Percentiles rank a stretch among this genome's conserved stretches.
Conservation (phyloP, 345 rosid species). For the Dovyalis caffra region DNA sequence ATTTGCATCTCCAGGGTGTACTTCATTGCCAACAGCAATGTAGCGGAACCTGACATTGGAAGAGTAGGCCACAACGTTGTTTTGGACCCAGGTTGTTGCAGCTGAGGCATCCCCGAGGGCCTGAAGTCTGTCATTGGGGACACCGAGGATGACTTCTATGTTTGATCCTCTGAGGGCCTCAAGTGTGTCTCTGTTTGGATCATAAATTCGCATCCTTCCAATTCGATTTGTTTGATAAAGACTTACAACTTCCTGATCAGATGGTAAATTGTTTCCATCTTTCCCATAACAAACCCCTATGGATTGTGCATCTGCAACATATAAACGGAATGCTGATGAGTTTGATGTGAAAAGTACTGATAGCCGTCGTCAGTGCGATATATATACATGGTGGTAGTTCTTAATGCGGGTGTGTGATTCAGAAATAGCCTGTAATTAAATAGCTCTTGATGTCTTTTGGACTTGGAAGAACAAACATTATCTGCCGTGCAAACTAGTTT, state of each 20-base stretch:
- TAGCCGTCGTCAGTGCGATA: too few relatives aligned
- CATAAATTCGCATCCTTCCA: slow-evolving; percentile 34
- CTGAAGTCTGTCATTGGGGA: slow-evolving; percentile 30
- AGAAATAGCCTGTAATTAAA: too few relatives aligned
- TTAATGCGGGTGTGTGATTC: too few relatives aligned
- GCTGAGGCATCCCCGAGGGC: slow-evolving; percentile 16
- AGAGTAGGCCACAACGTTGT: slow-evolving; percentile 23
- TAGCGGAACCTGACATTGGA: slow-evolving; percentile 40
- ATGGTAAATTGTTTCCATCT: slow-evolving; percentile 38
- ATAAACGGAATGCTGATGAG: neutral
- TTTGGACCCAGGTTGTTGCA: slow-evolving; percentile 36
- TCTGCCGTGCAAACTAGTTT: too few relatives aligned
- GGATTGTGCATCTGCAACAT: slow-evolving; percentile 24
- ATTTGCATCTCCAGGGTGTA: slow-evolving; percentile 11
- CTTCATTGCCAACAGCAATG: slow-evolving; percentile 50
- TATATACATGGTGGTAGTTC: too few relatives aligned
- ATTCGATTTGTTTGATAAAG: slow-evolving; percentile 30
- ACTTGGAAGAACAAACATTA: too few relatives aligned
- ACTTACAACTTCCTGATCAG: slow-evolving; percentile 23
- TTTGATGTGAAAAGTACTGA: neutral
- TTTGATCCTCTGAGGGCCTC: slow-evolving; percentile 42
- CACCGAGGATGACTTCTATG: slow-evolving; percentile 34
- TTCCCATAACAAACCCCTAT: slow-evolving; percentile 46
- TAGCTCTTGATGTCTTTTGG: too few relatives aligned
- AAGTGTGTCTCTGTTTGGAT: slow-evolving; percentile 34